A percentile compares a stretch with the other conserved stretches of the same genome.
These are phyloP conservation scores for Vickermania ingenoplastis DNA, from an alignment of 208 protist species.

Conservation along the genomic window DNA sequence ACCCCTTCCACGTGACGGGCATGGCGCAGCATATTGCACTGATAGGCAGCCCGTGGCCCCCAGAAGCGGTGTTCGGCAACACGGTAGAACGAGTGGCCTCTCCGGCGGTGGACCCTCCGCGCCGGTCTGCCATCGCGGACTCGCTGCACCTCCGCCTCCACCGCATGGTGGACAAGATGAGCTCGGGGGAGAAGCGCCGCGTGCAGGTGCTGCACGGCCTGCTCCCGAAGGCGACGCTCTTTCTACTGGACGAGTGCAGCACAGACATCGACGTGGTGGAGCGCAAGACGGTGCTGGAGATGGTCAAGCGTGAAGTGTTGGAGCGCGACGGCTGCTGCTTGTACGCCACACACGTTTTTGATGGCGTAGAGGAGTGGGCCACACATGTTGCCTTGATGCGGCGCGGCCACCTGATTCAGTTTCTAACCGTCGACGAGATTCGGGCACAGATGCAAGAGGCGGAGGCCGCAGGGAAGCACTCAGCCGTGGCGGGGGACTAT, in stretches of 20 bases:
- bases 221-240: slow-evolving; percentile 31
- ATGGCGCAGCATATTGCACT: slow-evolving; percentile 38
- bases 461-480: not conserved
- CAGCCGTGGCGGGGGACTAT: not conserved
- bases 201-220: slow-evolving; percentile 69
- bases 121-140: slow-evolving; percentile 22
- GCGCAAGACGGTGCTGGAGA: slow-evolving; percentile 46
- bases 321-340: slow-evolving; percentile 32
- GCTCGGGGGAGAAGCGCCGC: slow-evolving; percentile 52
- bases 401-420: slow-evolving; percentile 26
- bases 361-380: slow-evolving; percentile 62
- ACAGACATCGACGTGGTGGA: slow-evolving; percentile 75
- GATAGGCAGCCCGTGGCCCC: slow-evolving; percentile 57
- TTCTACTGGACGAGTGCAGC: slow-evolving; percentile 82
- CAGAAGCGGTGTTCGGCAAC: slow-evolving; percentile 65
- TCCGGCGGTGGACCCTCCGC: slow-evolving; percentile 19
- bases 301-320: slow-evolving; percentile 38
- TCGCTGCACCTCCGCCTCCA: slow-evolving; percentile 38
- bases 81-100: slow-evolving; percentile 54
- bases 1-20: slow-evolving; percentile 78
- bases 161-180: slow-evolving; percentile 49
- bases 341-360: slow-evolving; percentile 84
- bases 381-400: slow-evolving; percentile 63
- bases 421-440: slow-evolving; percentile 25
- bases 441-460: slow-evolving; percentile 9